A percentile compares a stretch with the other conserved stretches of the same genome.
These are phyloP conservation scores for Fraxinus latifolia DNA, from an alignment of 305 asterid genomes.

Conservation along the genomic window DNA sequence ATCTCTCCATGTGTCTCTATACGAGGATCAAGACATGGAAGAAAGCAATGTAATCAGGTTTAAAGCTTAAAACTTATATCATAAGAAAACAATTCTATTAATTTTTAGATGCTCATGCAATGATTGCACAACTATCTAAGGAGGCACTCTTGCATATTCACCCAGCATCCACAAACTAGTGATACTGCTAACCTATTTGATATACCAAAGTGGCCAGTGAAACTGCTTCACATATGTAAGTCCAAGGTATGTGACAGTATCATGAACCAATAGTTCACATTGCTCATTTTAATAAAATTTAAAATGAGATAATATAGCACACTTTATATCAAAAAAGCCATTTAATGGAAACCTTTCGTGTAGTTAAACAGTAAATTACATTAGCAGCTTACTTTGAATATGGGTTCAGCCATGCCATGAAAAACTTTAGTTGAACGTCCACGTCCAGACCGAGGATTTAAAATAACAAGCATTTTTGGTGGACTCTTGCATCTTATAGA, in stretches of 20 bases:
- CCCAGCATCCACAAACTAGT: not conserved
- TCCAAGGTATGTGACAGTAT: not conserved
- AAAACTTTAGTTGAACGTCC: constrained; percentile 97
- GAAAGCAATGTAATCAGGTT: not conserved
- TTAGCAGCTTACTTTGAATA: constrained; percentile 67
- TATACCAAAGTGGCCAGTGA: not conserved
- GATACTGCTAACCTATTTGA: not conserved
- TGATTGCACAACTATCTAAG: not conserved
- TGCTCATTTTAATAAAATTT: not conserved
- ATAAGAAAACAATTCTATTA: not conserved
- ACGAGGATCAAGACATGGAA: not conserved
- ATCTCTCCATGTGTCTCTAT: not conserved
- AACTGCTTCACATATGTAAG: not conserved
- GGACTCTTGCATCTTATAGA: constrained; percentile 79
- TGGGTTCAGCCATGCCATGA: constrained; percentile 80
- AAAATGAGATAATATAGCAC: not conserved
- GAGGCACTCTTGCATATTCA: not conserved
- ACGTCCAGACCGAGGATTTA: constrained; percentile 94
- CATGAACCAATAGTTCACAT: not conserved
- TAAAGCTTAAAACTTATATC: not conserved
- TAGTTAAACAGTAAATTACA: not conserved
- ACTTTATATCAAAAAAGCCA: not conserved
- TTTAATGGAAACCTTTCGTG: not conserved
- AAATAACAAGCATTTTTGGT: constrained; percentile 88
- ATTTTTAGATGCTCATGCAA: not conserved